These are phyloP conservation scores for Kodamaea sp. DNA, from an alignment of 1,139 yeast species.

Conservation along the genomic window DNA sequence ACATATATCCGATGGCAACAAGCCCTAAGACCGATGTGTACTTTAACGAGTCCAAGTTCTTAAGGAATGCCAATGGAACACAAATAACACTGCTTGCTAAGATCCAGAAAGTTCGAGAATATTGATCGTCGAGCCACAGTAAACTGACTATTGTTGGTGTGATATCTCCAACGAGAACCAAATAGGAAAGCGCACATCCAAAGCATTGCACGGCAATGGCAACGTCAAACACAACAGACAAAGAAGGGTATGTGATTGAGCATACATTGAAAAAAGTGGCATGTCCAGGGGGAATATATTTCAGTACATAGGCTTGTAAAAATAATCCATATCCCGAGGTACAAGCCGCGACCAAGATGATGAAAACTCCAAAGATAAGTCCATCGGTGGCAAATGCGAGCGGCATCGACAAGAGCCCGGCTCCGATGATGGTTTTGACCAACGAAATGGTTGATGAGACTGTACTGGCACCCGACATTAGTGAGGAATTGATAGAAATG, in stretches of 20 bases:
- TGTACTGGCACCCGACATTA: slow-evolving; percentile 12
- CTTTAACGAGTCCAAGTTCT: slow-evolving; percentile 43
- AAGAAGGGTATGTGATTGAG: slow-evolving; percentile 76
- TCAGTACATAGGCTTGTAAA: slow-evolving; percentile 71
- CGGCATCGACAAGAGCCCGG: slow-evolving; percentile 93
- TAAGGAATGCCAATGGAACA: slow-evolving; percentile 42
- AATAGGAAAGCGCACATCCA: slow-evolving; percentile 46
- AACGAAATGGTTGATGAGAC: slow-evolving; percentile 56
- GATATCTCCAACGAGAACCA: slow-evolving; percentile 46
- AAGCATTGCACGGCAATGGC: slow-evolving; percentile 84
- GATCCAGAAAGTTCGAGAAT: slow-evolving; percentile 37
- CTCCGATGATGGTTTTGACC: slow-evolving; percentile 76
- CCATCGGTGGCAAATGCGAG: slow-evolving; percentile 88
- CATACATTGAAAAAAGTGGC: slow-evolving; percentile 88
- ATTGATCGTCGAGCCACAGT: slow-evolving; percentile 16
- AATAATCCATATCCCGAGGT: slow-evolving; percentile 80
- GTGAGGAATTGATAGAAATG: too few relatives aligned
- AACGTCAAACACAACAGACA: slow-evolving; percentile 76
- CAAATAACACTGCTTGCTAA: slow-evolving; percentile 31
- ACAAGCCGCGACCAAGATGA: slow-evolving; percentile 68
- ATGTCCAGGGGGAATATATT: slow-evolving; percentile 63
- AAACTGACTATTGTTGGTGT: slow-evolving; percentile 38
- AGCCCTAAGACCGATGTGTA: slow-evolving; percentile 43
- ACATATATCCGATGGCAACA: slow-evolving; percentile 38
- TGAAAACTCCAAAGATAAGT: slow-evolving; percentile 58